Conservation (phyloP, 2,329 filamentous ascomycete species). For the Cryphonectria carpinicola region DNA sequence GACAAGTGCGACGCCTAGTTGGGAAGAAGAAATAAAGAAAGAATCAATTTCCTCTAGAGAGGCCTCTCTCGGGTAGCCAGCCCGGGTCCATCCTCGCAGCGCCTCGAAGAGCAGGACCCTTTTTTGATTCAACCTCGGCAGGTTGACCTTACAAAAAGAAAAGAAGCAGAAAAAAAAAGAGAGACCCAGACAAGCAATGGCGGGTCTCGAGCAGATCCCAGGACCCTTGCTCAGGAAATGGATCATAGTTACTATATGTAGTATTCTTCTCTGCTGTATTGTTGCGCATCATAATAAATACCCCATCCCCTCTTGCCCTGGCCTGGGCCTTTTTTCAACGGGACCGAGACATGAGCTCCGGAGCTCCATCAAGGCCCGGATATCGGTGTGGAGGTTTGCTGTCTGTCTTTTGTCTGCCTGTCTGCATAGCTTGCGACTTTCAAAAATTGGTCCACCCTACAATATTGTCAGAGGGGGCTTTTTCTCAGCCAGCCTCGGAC, state of each 20-base stretch:
- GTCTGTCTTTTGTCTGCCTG: background rate
- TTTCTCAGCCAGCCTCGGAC: background rate
- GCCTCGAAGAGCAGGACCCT: background rate
- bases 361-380: background rate
- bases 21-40: background rate
- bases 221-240: background rate
- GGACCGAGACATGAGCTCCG: background rate
- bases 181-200: background rate
- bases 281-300: background rate
- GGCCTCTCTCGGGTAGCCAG: background rate
- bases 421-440: background rate
- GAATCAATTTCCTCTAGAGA: background rate
- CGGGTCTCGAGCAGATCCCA: background rate
- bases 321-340: background rate
- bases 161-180: background rate
- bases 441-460: background rate
- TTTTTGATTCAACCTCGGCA: background rate
- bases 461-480: background rate
- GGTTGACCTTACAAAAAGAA: background rate
- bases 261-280: background rate
- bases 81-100: constrained; percentile 5
- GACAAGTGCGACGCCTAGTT: background rate
- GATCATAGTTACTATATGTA: background rate
- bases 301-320: background rate
- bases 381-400: background rate